A percentile compares a stretch with the other conserved stretches of the same genome.
These are phyloP conservation scores for Pelargonium myrrhifolium DNA, from an alignment of 441 rosid species.

Conservation along the genomic window DNA sequence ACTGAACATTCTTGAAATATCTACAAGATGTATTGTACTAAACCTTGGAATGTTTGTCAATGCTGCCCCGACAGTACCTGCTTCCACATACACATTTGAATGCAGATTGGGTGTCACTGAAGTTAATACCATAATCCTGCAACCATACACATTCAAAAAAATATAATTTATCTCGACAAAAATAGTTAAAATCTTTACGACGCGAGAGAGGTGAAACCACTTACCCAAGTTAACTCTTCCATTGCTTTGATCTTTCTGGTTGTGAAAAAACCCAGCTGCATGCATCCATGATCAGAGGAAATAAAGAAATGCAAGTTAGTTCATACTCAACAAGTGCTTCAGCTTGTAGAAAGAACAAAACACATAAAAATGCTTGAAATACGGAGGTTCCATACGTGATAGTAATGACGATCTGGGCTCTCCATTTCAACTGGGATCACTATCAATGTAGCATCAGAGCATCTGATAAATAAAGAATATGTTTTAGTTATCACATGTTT, in stretches of 20 bases:
- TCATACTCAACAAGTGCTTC: neutral
- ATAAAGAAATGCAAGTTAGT: neutral
- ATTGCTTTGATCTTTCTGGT: constrained; percentile 11
- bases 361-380: too few species aligned
- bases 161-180: neutral
- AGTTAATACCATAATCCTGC: constrained; percentile 2
- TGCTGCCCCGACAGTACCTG: constrained; percentile 1
- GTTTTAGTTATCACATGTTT: neutral
- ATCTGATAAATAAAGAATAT: constrained; percentile 7
- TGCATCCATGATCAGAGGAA: neutral
- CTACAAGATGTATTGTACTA: neutral
- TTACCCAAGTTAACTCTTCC: constrained; percentile 16
- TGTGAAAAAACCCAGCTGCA: constrained; percentile 1
- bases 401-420: constrained; percentile 11
- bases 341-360: neutral
- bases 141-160: neutral
- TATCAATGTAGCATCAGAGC: constrained; percentile 17
- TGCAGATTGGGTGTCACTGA: neutral
- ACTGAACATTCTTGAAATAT: neutral
- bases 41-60: neutral
- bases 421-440: constrained; percentile 19
- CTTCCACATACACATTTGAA: constrained; percentile 6
- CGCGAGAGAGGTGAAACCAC: neutral
- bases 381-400: constrained; percentile 7
- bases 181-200: neutral